These are phyloP conservation scores for Hyparrhenia diplandra DNA, from an alignment of 176 grass and related monocot genomes.

Conservation along the genomic window DNA sequence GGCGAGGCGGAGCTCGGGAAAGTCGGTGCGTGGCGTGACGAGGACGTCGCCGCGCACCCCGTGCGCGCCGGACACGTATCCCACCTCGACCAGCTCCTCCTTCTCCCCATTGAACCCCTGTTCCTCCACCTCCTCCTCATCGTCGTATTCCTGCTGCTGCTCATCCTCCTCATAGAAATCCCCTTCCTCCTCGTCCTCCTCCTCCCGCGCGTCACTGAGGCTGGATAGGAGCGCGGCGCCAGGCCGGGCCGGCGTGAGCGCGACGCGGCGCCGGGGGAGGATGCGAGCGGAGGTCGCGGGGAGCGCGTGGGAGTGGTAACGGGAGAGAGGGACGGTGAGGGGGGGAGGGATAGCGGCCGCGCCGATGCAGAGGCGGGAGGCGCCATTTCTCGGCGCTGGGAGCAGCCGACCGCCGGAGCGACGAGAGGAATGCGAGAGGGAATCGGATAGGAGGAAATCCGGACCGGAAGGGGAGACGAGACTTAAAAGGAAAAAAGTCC, in stretches of 20 bases:
- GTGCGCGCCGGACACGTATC: slow-evolving; percentile 58
- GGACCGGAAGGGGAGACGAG: not conserved
- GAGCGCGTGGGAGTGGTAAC: not conserved
- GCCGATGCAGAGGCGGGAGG: slow-evolving; percentile 25
- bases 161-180: not conserved
- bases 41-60: slow-evolving; percentile 85
- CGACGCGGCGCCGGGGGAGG: slow-evolving; percentile 1
- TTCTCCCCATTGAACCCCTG: not conserved
- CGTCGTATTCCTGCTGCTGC: not conserved
- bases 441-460: not conserved
- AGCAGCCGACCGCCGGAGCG: not conserved
- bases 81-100: slow-evolving; percentile 55
- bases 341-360: slow-evolving; percentile 26
- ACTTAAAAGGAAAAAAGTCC: too few relatives aligned
- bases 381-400: slow-evolving; percentile 31
- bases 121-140: not conserved
- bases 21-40: slow-evolving; percentile 72
- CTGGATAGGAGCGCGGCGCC: slow-evolving; percentile 38
- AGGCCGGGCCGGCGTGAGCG: slow-evolving; percentile 18
- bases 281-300: not conserved
- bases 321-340: not conserved
- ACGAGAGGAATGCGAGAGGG: too few relatives aligned
- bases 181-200: not conserved
- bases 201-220: slow-evolving; percentile 33
- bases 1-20: slow-evolving; percentile 78